Evolutionary conservation across 140 eudicot species (phyloP), one percentile per base, ranked within the genome.

Genomic region (Oenanthe javanica): DNA sequence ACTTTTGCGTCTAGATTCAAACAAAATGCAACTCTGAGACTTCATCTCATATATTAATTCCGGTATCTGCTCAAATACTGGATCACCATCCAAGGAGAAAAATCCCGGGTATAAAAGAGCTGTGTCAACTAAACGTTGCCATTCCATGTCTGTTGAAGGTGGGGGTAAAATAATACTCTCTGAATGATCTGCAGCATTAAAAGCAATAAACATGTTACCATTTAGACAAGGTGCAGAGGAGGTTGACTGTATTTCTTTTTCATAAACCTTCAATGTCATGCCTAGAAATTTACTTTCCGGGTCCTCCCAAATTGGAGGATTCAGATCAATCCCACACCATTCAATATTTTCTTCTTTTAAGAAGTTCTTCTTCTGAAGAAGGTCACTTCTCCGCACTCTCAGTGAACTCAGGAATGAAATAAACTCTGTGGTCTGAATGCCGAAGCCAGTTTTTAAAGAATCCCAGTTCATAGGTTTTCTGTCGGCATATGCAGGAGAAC

Each of bases 281-380:
- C 96, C 97, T 18, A 95, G 80, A 72, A 89, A 92, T 81, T 84
- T 95, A 85, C 89, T 83, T 6, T 90, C 76, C 1, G 91, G 89
- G 82, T 91, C 98, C 76, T 93, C 96, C 99, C 99, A 96, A 42
- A n/a, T 85, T 31, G 99, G 99, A 1, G 89, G 88, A 79, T 88
- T 82, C 25, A 82, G 81, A 69, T 91, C 81, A 4, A 77, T 83
- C 66, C 93, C 92, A 77, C 77, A 84, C 99, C 99, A 96, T 13
- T 83, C 88, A 1, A 96, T 93, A 70, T 79, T 88, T 78, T 96
- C 97, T 71, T 82, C 93, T 76, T 88, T 86, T 72, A 88, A 75
- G 83, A 91, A 96, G 74, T 79, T 87, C 83, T 75, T 80, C 63
- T 79, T 89, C 79, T 91, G 98, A 75, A 96, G 87, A 78, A 96